These are phyloP conservation scores for Loxodes magnus DNA, from an alignment of 73 alveolate species.

Conservation along the genomic window DNA sequence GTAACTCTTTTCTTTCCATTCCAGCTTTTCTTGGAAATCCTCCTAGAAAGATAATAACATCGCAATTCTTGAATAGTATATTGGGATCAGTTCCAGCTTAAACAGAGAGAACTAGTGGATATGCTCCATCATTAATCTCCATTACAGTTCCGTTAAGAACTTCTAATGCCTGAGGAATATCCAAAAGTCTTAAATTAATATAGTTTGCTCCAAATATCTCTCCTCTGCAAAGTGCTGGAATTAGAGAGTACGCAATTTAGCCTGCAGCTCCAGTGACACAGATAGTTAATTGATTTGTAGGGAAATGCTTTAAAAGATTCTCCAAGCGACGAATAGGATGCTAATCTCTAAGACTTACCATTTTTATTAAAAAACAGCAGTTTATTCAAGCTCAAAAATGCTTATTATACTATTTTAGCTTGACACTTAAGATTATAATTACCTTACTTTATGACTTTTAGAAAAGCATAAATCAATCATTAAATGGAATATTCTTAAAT, in stretches of 20 bases:
- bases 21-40: constrained; percentile 86
- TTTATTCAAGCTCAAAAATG: too few species aligned
- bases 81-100: constrained; percentile 59
- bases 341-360: too few species aligned
- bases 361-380: too few species aligned
- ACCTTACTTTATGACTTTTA: too few species aligned
- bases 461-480: too few species aligned
- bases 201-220: constrained; percentile 44
- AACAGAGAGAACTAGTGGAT: constrained; percentile 42
- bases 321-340: too few species aligned
- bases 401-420: too few species aligned
- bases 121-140: constrained; percentile 77
- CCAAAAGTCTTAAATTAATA: constrained; percentile 56
- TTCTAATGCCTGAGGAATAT: constrained; percentile 48
- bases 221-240: constrained; percentile 58
- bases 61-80: constrained; percentile 70
- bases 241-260: constrained; percentile 62
- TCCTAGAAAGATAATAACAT: constrained; percentile 70
- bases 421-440: too few species aligned
- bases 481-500: too few species aligned
- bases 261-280: constrained; percentile 94
- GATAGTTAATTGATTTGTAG: too few species aligned
- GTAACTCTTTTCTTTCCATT: constrained; percentile 80
- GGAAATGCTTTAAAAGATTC: too few species aligned
- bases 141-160: constrained; percentile 63